Base-by-base conservation (phyloP, 2,329 filamentous ascomycete species). In the Ophiosphaerella herpotricha region DNA sequence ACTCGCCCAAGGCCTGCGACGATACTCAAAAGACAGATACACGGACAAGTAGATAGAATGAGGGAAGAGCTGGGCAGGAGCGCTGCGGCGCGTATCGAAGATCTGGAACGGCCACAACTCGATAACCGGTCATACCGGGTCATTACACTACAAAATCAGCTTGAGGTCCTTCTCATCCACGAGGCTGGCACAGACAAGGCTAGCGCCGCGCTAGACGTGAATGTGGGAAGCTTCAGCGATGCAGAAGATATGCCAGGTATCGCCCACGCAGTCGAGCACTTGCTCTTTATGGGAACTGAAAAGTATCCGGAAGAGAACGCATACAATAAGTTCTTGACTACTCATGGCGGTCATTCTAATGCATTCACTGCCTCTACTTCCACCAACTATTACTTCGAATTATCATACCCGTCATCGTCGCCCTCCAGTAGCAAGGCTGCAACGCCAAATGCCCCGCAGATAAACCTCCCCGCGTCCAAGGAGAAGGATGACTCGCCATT, bases 341-440 rank as follows among this genome's bases (percentile, higher is more conserved):
- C 90, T 52, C 88, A 97, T 72, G 96, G 91, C 8, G 94, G 94
- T 47, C 86, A 88, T 68, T 96, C 92, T 24, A 99, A 99, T 73
- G 94, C 94, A 47, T 97, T 96, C 74, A 99, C 94, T 1, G 91
- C 89, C 13, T 81, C 90, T 5, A 96, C 91, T 1, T 95, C 93
- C 44, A 99, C 94, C 57, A 97, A 97, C 76, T 99, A 96, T 78
- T 97, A 90, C 76, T 99, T 99, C 71, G 94, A 99, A 68, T 86
- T 97, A 50, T 90, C 90, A 16, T 91, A 91, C 29, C 90, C 90
- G 43, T 83, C 88, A 11, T 78, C 78, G 35, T 78, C 78, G 39
- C 71, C 76, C 2, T 66, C 74, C 56, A 84, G 80, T 68, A 85
- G 86, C 55, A 68, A 68, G 13, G 56, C 61, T 13, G 66, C 73